Percentiles rank a stretch among this genome's conserved stretches.
These are phyloP conservation scores for Cytidiella melzeri DNA, from an alignment of 768 basidiomycete species.

Conservation along the genomic window DNA sequence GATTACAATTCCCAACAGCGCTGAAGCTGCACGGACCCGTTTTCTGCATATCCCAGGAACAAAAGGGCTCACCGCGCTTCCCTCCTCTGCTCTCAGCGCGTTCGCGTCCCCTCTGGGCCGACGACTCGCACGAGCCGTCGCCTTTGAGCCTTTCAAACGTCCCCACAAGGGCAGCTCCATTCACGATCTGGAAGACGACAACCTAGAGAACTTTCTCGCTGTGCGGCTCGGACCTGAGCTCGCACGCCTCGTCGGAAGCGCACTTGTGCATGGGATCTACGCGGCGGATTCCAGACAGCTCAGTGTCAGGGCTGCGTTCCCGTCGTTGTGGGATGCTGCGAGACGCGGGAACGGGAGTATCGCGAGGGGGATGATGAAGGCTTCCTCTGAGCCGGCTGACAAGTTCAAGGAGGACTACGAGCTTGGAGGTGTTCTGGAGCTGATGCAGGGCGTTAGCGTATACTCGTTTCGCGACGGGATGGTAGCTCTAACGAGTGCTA, in stretches of 20 bases:
- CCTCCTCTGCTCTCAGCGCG: conserved; percentile 34
- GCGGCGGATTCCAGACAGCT: conserved; percentile 75
- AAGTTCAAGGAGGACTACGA: conserved; percentile 31
- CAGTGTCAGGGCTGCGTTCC: conserved; percentile 75
- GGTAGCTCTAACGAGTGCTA: conserved; percentile 51
- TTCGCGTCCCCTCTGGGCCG: conserved; percentile 32
- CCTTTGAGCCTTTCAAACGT: conserved; percentile 49
- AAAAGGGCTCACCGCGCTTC: conserved; percentile 47
- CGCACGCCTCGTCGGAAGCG: conserved; percentile 67
- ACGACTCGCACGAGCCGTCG: conserved; percentile 46
- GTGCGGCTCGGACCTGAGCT: conserved; percentile 68
- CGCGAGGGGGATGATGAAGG: conserved; percentile 40
- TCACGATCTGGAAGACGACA: conserved; percentile 53
- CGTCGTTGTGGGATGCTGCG: conserved; percentile 65
- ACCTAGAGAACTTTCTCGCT: conserved; percentile 69
- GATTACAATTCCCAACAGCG: conserved; percentile 57
- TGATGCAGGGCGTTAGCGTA: conserved; percentile 60
- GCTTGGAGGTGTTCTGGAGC: conserved; percentile 39
- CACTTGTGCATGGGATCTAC: conserved; percentile 90
- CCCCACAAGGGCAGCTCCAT: background rate
- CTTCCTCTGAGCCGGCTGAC: conserved; percentile 3
- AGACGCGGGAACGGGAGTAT: conserved; percentile 65
- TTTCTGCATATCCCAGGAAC: conserved; percentile 56
- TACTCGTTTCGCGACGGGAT: conserved; percentile 82
- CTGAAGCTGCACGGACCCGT: conserved; percentile 72